Conservation (phyloP, 2,329 filamentous ascomycete genomes). For the Beauveria varroae region DNA sequence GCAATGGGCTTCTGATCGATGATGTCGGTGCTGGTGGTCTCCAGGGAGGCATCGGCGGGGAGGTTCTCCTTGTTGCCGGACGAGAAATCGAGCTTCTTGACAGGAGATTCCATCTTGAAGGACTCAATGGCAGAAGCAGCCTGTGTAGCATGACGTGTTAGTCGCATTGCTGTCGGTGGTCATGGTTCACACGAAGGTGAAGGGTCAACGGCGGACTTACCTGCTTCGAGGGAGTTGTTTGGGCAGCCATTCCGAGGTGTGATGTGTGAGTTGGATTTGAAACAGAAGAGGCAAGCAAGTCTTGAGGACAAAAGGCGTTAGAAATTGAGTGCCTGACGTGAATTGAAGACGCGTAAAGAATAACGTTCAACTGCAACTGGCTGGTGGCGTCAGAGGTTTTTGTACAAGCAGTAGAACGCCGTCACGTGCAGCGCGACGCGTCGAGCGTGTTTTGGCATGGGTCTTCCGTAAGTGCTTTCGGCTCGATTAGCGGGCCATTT, state of each 20-base stretch:
- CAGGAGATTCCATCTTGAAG: conserved; percentile 86
- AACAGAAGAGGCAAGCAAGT: conserved; percentile 13
- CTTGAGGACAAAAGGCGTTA: conserved; percentile 13
- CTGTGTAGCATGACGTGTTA: conserved; percentile 42
- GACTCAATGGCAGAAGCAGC: conserved; percentile 78
- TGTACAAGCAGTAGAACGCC: conserved; percentile 28
- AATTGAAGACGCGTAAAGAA: conserved; percentile 22
- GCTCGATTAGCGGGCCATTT: conserved; percentile 18
- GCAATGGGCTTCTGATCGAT: conserved; percentile 49
- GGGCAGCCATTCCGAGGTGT: conserved; percentile 58
- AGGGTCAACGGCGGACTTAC: conserved; percentile 30
- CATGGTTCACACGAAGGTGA: background rate
- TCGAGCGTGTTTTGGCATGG: conserved; percentile 22
- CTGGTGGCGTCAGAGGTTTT: conserved; percentile 29
- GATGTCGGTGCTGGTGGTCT: conserved; percentile 40
- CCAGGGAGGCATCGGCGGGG: conserved; percentile 39
- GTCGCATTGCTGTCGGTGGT: conserved; percentile 12
- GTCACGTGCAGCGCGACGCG: conserved; percentile 32
- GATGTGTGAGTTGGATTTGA: conserved; percentile 5
- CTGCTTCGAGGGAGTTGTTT: conserved; percentile 58
- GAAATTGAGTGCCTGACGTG: conserved; percentile 16
- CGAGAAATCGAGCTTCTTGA: conserved; percentile 82
- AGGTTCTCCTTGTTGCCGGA: conserved; percentile 76
- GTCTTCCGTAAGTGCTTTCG: conserved; percentile 1
- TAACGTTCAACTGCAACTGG: conserved; percentile 11